phyloP scores from a whole-genome alignment of 1,139 yeast species.

The Lodderomyces theae region DNA sequence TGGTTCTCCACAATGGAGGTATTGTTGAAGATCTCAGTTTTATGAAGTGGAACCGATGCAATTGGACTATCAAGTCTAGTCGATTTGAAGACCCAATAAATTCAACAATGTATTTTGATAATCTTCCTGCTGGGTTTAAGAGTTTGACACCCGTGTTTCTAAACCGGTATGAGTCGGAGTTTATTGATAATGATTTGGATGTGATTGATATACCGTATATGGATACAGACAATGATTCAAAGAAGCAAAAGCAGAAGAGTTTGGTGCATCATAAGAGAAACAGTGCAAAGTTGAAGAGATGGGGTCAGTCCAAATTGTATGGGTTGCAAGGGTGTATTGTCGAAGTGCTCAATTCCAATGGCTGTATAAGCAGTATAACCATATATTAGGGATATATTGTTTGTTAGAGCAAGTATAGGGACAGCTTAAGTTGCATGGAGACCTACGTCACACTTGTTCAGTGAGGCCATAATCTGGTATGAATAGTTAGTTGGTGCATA shows the following conservation, averaged over 20 bases:
- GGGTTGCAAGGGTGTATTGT: slow-evolving; percentile 47
- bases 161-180: slow-evolving; percentile 50
- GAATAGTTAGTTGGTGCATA: no score
- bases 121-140: slow-evolving; percentile 26
- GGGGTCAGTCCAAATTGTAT: slow-evolving; percentile 55
- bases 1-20: slow-evolving; percentile 52
- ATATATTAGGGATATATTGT: slow-evolving; percentile 12
- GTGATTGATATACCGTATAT: slow-evolving; percentile 24
- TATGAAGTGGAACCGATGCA: slow-evolving; percentile 49
- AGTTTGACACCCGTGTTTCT: slow-evolving; percentile 41
- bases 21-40: slow-evolving; percentile 47
- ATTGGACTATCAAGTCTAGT: slow-evolving; percentile 26
- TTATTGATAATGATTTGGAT: slow-evolving; percentile 39
- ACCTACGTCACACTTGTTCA: no score
- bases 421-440: no score
- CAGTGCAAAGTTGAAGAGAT: slow-evolving; percentile 25
- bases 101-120: slow-evolving; percentile 33
- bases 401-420: no score
- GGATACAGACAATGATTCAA: no score
- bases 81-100: slow-evolving; percentile 16
- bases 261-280: no score
- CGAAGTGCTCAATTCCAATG: slow-evolving; percentile 44
- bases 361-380: slow-evolving; percentile 15
- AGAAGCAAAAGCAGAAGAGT: no score
- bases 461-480: no score